Conservation (phyloP, 495 filamentous ascomycete genomes). For the Cladorrhinum samala region DNA sequence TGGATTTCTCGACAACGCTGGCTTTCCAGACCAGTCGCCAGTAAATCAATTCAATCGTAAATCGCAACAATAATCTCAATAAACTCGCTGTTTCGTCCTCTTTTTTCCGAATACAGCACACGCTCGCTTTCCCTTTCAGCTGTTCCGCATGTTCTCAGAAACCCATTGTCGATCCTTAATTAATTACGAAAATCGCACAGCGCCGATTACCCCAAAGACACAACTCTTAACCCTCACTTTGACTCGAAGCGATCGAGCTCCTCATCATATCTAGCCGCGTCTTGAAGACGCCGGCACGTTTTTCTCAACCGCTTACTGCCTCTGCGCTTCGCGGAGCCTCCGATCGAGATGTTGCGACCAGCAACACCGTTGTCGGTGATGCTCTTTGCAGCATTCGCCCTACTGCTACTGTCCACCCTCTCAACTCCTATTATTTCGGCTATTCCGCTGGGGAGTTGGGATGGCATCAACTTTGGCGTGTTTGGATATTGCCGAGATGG, state of each 20-base stretch:
- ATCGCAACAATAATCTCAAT: constrained; percentile 5
- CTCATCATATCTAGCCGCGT: constrained; percentile 22
- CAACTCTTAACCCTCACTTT: not conserved
- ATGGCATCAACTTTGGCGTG: constrained; percentile 79
- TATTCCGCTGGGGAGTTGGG: constrained; percentile 73
- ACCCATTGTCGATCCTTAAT: too few relatives aligned
- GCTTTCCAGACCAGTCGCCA: not conserved
- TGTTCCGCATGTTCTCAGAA: constrained; percentile 21
- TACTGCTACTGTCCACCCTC: constrained; percentile 80
- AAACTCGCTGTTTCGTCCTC: too few relatives aligned
- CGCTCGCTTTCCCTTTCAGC: constrained; percentile 8
- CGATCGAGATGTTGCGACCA: constrained; percentile 62
- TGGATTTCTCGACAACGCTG: constrained; percentile 1
- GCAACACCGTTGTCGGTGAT: constrained; percentile 87
- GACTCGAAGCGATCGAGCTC: constrained; percentile 8
- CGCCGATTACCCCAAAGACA: too few relatives aligned
- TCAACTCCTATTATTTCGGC: constrained; percentile 87
- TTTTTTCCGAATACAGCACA: constrained; percentile 1
- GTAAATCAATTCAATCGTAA: not conserved
- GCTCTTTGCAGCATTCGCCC: constrained; percentile 76
- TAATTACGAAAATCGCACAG: too few relatives aligned
- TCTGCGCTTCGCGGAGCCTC: not conserved
- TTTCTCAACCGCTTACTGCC: constrained; percentile 2
- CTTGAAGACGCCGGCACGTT: constrained; percentile 27
- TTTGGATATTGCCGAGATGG: constrained; percentile 75